These are phyloP conservation scores for Harringtonia lauricola DNA, from an alignment of 2,329 filamentous ascomycete species.

Conservation along the genomic window DNA sequence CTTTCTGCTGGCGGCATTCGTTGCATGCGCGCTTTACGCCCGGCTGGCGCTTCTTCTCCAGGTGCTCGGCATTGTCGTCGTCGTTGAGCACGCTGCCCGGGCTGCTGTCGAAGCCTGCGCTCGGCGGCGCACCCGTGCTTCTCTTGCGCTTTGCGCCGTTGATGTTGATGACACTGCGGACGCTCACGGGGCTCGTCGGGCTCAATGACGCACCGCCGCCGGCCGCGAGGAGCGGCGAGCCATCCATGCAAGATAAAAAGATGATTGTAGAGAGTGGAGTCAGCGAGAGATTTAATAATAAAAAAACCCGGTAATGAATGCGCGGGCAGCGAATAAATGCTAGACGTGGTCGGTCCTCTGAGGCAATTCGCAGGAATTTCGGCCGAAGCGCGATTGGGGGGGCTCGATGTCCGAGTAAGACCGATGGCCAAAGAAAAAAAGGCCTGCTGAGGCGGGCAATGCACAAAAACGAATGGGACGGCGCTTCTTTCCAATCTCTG, in stretches of 20 bases:
- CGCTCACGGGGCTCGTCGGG: slow-evolving; percentile 44
- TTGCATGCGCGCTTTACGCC: slow-evolving; percentile 74
- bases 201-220: slow-evolving; percentile 25
- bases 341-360: not conserved
- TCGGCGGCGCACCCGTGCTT: slow-evolving; percentile 25
- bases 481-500: slow-evolving; percentile 8
- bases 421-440: not conserved
- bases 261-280: not conserved
- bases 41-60: slow-evolving; percentile 53
- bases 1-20: slow-evolving; percentile 78
- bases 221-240: slow-evolving; percentile 21
- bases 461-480: slow-evolving; percentile 4
- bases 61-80: slow-evolving; percentile 42
- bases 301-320: not conserved
- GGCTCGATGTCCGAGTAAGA: not conserved
- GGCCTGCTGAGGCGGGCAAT: too few relatives aligned
- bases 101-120: slow-evolving; percentile 43
- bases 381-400: too few relatives aligned
- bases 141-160: slow-evolving; percentile 50
- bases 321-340: not conserved
- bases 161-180: slow-evolving; percentile 32
- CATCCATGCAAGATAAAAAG: slow-evolving; percentile 20
- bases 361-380: not conserved
- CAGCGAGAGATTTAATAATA: not conserved
- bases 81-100: slow-evolving; percentile 47